Evolutionary conservation across 148 eudicot genomes (phyloP), one percentile per base, ranked within the genome.

Genomic region (Fagopyrum homotropicum): DNA sequence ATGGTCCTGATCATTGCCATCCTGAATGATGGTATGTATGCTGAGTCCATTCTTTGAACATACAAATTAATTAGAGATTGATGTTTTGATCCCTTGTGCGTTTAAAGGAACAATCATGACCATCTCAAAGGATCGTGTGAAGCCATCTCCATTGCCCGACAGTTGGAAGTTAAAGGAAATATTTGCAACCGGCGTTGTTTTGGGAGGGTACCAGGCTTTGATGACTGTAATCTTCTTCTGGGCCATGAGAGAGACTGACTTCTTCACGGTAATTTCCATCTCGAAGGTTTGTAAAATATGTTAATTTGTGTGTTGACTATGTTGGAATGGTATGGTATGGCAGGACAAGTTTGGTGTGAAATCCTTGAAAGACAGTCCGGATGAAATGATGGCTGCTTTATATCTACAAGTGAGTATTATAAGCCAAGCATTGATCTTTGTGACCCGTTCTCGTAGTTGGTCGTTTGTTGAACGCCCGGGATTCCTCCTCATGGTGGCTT

Each of bases 361-460:
- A 82, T 16, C 78, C 70, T 16, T 93, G 46, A 83, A 79, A 69
- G 1, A 73, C 14, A 85, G 64, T 50, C 77, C 74, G 0, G 15
- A 81, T 29, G 93, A 94, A 77, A 82, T 85, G 96, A 90, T 94
- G 98, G 89, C 97, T 73, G 97, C 93, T 45, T 75, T 94, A 19
- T 94, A 94, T 78, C 89, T 94, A 57, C 98, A 94, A 94, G 98
- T 94, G 74, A 94, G 98, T 81, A 90, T 90, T 44, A 87, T 94
- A 43, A 94, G 98, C 77, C 98, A 93, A 75, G 97, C 98, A 79
- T 84, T 93, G 73, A 93, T 93, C 73, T 93, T 93, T 35, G 98
- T 94, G 70, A 94, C 98, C 74, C 83, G 98, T 63, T 94, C 98
- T 26, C 93, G 98, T 45, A 87, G 97, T 80, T 94, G 91, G 91